Percentiles rank a stretch among this genome's conserved stretches.
Evolutionary conservation across 2,329 filamentous ascomycete genomes (phyloP).

Genomic region (Metarhizium guizhouense): DNA sequence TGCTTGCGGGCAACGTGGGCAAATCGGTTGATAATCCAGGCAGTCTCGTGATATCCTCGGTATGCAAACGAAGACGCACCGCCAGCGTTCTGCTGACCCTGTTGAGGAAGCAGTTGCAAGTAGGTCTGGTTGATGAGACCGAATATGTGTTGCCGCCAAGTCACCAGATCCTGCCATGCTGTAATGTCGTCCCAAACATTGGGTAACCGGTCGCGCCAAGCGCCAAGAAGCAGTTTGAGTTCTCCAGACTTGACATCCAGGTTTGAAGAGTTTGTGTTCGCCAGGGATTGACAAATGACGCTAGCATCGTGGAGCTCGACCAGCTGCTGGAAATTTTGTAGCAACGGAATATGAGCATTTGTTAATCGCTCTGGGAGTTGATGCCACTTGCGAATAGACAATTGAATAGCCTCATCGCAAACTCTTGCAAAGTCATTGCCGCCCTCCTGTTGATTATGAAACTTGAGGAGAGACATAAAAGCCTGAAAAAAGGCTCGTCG

Average conservation of each 20-base stretch:
- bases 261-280: constrained; percentile 74
- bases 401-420: constrained; percentile 93
- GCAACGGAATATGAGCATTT: constrained; percentile 85
- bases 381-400: constrained; percentile 97
- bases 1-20: constrained; percentile 97
- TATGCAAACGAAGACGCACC: constrained; percentile 88
- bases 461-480: constrained; percentile 92
- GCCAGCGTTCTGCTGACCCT: constrained; percentile 65
- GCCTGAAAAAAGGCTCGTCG: constrained; percentile 94
- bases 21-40: constrained; percentile 99
- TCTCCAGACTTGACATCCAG: constrained; percentile 92
- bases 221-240: constrained; percentile 84
- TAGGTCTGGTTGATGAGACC: constrained; percentile 94
- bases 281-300: constrained; percentile 86
- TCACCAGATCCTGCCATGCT: constrained; percentile 98
- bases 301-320: constrained; percentile 97
- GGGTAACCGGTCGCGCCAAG: constrained; percentile 89
- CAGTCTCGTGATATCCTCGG: constrained; percentile 94
- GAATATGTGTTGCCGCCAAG: constrained; percentile 98
- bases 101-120: constrained; percentile 70
- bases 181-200: constrained; percentile 99
- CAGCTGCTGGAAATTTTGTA: constrained; percentile 96
- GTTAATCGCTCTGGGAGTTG: constrained; percentile 91
- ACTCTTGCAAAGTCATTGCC: constrained; percentile 75
- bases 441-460: constrained; percentile 80